These are phyloP conservation scores for Fusarium brachygibbosum DNA, from an alignment of 2,329 filamentous ascomycete genomes.

Conservation along the genomic window DNA sequence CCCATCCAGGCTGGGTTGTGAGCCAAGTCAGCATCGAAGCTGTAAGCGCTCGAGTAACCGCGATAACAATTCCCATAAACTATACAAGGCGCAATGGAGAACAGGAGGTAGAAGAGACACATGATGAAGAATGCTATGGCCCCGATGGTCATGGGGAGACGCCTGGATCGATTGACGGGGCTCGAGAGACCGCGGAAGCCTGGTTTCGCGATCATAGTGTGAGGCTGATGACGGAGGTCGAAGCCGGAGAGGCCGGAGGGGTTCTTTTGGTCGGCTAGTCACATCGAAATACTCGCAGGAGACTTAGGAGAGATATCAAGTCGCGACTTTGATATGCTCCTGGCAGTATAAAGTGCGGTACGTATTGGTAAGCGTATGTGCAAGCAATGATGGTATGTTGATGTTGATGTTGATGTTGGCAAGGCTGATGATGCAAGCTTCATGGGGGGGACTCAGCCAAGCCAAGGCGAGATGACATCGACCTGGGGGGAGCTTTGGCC, in stretches of 20 bases:
- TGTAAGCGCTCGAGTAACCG: constrained; percentile 53
- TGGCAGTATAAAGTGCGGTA: not conserved
- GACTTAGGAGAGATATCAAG: not conserved
- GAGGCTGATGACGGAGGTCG: constrained; percentile 15
- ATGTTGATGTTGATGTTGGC: constrained; percentile 22
- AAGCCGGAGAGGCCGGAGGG: constrained; percentile 37
- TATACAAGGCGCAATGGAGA: constrained; percentile 49
- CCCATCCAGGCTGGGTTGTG: constrained; percentile 60
- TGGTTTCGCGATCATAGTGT: constrained; percentile 42
- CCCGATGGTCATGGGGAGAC: constrained; percentile 39
- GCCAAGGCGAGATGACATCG: constrained; percentile 31
- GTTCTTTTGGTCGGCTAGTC: constrained; percentile 39
- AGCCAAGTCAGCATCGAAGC: constrained; percentile 58
- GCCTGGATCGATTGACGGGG: constrained; percentile 32
- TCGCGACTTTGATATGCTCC: not conserved
- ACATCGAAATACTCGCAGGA: constrained; percentile 32
- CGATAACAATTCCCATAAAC: constrained; percentile 49
- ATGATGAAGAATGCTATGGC: constrained; percentile 45
- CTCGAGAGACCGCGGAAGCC: constrained; percentile 33
- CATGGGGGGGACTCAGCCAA: constrained; percentile 1
- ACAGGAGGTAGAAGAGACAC: constrained; percentile 46
- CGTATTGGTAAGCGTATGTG: constrained; percentile 1
- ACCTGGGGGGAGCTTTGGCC: constrained; percentile 40
- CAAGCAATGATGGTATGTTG: constrained; percentile 4
- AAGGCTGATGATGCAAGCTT: constrained; percentile 35